Evolutionary conservation across 2,329 filamentous ascomycete genomes (phyloP).

Genomic region (Cladobotryum protrusum): DNA sequence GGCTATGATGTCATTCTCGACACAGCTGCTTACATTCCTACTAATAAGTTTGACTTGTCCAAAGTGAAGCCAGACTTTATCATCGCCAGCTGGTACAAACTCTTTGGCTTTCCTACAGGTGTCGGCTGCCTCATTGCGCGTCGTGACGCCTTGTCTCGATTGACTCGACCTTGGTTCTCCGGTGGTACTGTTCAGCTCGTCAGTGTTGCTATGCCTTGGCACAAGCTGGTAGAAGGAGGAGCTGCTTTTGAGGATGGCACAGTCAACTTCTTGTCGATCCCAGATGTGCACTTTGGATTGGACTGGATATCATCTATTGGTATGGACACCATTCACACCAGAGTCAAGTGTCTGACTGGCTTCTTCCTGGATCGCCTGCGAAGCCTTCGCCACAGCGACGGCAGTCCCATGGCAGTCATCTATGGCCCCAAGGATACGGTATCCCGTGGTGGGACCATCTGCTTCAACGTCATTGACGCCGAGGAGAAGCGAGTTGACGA

Average conservation of each 20-base stretch:
- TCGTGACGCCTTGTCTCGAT: constrained; percentile 23
- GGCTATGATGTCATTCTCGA: constrained; percentile 37
- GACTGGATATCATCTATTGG: constrained; percentile 29
- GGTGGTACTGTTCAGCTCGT: constrained; percentile 33
- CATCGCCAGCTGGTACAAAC: constrained; percentile 35
- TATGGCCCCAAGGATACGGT: constrained; percentile 29
- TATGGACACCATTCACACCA: constrained; percentile 21
- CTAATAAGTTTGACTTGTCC: constrained; percentile 28
- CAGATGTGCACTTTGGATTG: constrained; percentile 31
- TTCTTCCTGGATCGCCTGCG: constrained; percentile 29
- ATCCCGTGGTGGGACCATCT: constrained; percentile 30
- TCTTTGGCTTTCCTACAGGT: constrained; percentile 37
- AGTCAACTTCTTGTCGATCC: constrained; percentile 33
- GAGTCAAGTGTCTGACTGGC: constrained; percentile 31
- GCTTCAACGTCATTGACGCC: constrained; percentile 33
- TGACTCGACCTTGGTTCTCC: constrained; percentile 33
- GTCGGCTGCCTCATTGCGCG: constrained; percentile 34
- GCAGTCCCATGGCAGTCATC: constrained; percentile 25
- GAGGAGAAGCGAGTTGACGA: constrained; percentile 30
- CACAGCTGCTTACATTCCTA: constrained; percentile 35
- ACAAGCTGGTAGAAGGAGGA: constrained; percentile 21
- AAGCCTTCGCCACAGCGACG: constrained; percentile 26
- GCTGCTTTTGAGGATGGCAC: constrained; percentile 37
- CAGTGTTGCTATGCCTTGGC: constrained; percentile 26
- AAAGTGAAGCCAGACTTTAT: constrained; percentile 32